These are phyloP conservation scores for Candida montana DNA, from an alignment of 805 yeast species.

Conservation along the genomic window DNA sequence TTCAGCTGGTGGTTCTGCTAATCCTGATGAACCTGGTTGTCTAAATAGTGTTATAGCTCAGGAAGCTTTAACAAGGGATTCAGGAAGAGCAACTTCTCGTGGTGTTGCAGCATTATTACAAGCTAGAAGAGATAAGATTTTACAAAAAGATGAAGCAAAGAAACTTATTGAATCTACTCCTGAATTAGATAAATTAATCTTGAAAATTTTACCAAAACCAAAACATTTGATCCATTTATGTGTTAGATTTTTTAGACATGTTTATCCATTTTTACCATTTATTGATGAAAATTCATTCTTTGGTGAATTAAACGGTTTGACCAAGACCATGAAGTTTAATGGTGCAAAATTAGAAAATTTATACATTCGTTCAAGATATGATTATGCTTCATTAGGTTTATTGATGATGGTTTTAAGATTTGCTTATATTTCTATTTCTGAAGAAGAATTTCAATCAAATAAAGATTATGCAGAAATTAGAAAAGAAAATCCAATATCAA, in stretches of 20 bases:
- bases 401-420: constrained; percentile 20
- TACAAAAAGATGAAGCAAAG: constrained; percentile 5
- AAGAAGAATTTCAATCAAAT: constrained; percentile 9
- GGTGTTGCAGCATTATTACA: constrained; percentile 7
- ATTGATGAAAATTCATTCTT: constrained; percentile 20
- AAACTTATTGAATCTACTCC: not conserved
- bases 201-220: constrained; percentile 15
- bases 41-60: not conserved
- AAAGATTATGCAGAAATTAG: constrained; percentile 3
- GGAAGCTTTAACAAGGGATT: not conserved
- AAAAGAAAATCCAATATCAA: constrained; percentile 9
- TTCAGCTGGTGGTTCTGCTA: not conserved
- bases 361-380: constrained; percentile 15
- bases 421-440: constrained; percentile 16
- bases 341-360: constrained; percentile 4
- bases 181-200: constrained; percentile 11
- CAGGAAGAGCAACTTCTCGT: constrained; percentile 6
- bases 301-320: constrained; percentile 13
- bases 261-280: constrained; percentile 24
- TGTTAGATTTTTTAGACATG: constrained; percentile 21
- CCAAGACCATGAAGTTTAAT: constrained; percentile 6
- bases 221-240: constrained; percentile 13
- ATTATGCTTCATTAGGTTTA: constrained; percentile 20
- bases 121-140: constrained; percentile 12
- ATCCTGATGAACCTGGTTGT: not conserved